Evolutionary conservation across 768 basidiomycete species (phyloP).

Genomic region (Termitomyces bulborhizus): DNA sequence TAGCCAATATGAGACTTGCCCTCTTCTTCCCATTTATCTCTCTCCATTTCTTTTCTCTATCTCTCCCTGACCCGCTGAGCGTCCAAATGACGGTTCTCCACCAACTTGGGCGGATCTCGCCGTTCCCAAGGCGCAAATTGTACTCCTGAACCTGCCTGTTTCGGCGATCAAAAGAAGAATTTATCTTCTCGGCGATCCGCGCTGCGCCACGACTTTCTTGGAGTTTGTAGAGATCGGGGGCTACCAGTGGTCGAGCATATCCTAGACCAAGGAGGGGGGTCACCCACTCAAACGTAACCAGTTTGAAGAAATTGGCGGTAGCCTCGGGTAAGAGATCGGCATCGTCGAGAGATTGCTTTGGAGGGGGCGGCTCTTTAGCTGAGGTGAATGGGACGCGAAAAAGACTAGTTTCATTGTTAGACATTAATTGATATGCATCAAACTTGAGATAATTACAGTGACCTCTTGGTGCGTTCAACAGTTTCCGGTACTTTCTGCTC

Average conservation of each 20-base stretch:
- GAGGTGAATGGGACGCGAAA: conserved; percentile 34
- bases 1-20: conserved; percentile 59
- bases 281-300: conserved; percentile 73
- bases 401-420: conserved; percentile 14
- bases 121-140: conserved; percentile 61
- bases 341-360: conserved; percentile 52
- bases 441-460: background rate
- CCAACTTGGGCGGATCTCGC: conserved; percentile 54
- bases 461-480: conserved; percentile 8
- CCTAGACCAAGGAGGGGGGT: conserved; percentile 66
- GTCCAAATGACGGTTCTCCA: conserved; percentile 54
- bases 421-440: background rate
- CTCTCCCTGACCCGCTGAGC: conserved; percentile 42
- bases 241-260: conserved; percentile 75
- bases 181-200: conserved; percentile 56
- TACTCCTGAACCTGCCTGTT: conserved; percentile 54
- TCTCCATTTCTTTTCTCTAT: conserved; percentile 60
- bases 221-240: conserved; percentile 76
- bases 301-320: conserved; percentile 50
- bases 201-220: conserved; percentile 55
- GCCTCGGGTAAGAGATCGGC: conserved; percentile 60
- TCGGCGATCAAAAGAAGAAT: conserved; percentile 57
- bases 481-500: background rate
- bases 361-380: conserved; percentile 31
- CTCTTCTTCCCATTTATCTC: conserved; percentile 54